A percentile compares a stretch with the other conserved stretches of the same genome.
These are phyloP conservation scores for Sechiopsis laciniata DNA, from an alignment of 306 rosid genomes.

Conservation along the genomic window DNA sequence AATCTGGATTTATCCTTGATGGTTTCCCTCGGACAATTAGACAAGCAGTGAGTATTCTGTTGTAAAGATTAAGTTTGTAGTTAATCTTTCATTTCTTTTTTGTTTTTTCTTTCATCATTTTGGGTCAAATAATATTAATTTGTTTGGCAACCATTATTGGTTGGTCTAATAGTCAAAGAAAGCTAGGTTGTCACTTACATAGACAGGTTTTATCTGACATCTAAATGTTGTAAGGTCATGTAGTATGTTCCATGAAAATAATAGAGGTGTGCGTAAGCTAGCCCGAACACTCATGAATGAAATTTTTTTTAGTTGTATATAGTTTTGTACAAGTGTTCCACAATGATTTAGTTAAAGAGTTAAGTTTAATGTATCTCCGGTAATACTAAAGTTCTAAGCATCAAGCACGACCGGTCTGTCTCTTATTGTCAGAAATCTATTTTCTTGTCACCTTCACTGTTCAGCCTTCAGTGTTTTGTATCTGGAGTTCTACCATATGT, in stretches of 20 bases:
- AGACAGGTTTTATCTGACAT: too few species aligned
- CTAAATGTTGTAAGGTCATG: too few species aligned
- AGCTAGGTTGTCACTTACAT: too few species aligned
- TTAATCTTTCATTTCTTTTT: background rate
- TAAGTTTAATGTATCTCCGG: background rate
- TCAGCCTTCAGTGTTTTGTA: background rate
- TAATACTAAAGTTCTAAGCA: background rate
- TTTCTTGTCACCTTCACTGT: background rate
- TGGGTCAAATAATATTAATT: background rate
- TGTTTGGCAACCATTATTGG: background rate
- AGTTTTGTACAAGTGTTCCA: background rate
- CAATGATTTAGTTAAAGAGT: background rate
- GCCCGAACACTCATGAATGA: too few species aligned
- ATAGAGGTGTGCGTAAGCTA: too few species aligned
- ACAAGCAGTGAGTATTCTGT: slow-evolving; percentile 66
- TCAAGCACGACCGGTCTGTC: background rate
- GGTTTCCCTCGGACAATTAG: slow-evolving; percentile 90
- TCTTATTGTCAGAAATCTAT: background rate
- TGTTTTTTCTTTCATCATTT: background rate
- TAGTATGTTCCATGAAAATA: too few species aligned
- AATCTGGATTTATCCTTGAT: slow-evolving; percentile 89
- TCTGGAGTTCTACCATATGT: background rate
- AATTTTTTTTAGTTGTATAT: too few species aligned
- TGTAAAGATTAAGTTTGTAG: background rate
- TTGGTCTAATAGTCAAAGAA: too few species aligned